Base-by-base conservation (phyloP, 768 basidiomycete genomes). In the Cubamyces sp. region DNA sequence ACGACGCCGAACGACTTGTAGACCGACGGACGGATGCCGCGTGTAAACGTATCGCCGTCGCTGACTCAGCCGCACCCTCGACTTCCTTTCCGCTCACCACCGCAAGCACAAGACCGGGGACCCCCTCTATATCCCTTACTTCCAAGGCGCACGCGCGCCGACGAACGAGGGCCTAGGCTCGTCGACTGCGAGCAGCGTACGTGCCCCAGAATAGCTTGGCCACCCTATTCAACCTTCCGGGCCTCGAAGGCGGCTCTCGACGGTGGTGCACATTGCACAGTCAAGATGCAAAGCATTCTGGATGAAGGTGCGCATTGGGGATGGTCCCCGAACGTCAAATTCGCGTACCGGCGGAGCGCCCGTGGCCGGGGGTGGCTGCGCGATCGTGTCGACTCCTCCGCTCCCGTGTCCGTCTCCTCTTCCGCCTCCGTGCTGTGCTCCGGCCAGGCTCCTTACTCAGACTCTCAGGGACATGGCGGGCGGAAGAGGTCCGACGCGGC, bases 321-420 rank as follows among this genome's bases (percentile, higher is more conserved):
- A 48, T 34, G 19, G 46, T 57, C 56, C 56, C 56, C 46, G 18
- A 50, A 58, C 48, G 49, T 58, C 57, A 58, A 57, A 18, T 34
- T 39, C 54, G 42, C 19, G 11, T 16, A 16, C 46, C 0, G 19
- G 4, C 39, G 25, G 40, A 50, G 40, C 37, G 40, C 40, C 8
- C 57, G 49, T 21, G 39, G 28, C 26, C n/a, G 49, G 47, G 57
- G 57, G 57, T 42, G 48, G 57, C 57, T 58, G 57, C 57, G 57
- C 57, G 18, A 5, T 42, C 57, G 18, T 9, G 25, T 11, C 11
- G 34, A 34, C 34, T 34, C 34, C 34, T 34, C 34, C 34, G 34
- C 34, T 34, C 34, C 34, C 34, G 34, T 34, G 34, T 11, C 34
- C 34, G 5, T 11, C 34, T 34, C 34, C 34, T 34, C 25, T 3